Percentiles rank a stretch among this genome's conserved stretches.
Evolutionary conservation across 352 stramenopile genomes (phyloP).

Genomic region (Pythium oligandrum): DNA sequence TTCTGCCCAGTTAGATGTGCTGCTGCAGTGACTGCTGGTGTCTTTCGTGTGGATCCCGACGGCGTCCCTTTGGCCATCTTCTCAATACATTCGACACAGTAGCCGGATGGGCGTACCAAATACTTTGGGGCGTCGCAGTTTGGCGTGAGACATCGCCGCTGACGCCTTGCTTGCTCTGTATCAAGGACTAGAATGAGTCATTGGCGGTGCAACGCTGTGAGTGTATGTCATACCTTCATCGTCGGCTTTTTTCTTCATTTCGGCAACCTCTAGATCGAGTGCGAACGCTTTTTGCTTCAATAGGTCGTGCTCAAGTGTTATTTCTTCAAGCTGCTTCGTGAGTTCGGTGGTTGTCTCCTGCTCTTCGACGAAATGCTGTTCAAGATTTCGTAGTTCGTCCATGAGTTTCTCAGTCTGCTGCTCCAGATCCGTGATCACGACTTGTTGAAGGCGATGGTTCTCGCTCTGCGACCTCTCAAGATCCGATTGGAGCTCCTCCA

Average conservation of each 20-base stretch:
- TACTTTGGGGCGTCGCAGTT: constrained; percentile 64
- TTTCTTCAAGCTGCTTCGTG: too few relatives aligned
- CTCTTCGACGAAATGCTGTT: not conserved
- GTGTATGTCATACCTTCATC: constrained; percentile 15
- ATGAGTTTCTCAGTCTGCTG: constrained; percentile 12
- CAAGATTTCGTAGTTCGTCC: not conserved
- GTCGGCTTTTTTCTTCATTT: constrained; percentile 44
- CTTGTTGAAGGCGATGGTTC: constrained; percentile 4
- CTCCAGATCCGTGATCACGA: constrained; percentile 16
- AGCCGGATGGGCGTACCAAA: constrained; percentile 52
- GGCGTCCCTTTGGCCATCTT: constrained; percentile 13
- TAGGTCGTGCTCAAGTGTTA: too few relatives aligned
- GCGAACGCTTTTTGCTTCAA: too few relatives aligned
- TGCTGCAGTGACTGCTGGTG: not conserved
- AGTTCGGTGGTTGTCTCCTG: constrained; percentile 17
- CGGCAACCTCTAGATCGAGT: constrained; percentile 23
- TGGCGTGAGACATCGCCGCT: constrained; percentile 55
- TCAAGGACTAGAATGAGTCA: too few relatives aligned
- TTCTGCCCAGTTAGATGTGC: too few relatives aligned
- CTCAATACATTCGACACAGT: constrained; percentile 61
- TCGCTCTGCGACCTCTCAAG: constrained; percentile 1
- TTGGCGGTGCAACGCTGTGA: not conserved
- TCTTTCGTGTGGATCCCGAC: constrained; percentile 1
- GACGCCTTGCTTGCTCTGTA: constrained; percentile 40
- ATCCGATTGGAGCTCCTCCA: not conserved